Evolutionary conservation across 2,329 filamentous ascomycete genomes (phyloP), one percentile per base, ranked within the genome.

Genomic region (Trichoderma atroviride): DNA sequence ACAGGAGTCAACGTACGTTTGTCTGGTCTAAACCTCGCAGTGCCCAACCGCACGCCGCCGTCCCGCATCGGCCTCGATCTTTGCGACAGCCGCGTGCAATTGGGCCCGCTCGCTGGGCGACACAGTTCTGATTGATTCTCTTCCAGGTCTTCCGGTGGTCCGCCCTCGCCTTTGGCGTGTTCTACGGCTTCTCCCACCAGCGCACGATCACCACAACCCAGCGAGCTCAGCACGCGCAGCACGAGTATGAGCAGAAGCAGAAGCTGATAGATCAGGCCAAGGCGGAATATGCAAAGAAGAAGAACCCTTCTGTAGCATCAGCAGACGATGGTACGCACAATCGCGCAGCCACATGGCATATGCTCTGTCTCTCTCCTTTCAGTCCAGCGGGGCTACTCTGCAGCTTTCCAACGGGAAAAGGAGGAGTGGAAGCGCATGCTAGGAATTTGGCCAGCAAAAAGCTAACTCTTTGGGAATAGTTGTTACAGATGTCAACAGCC

Each of bases 161-260:
- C 79, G 94, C 94, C 80, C 92, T 99, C 75, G 92, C 90, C 79
- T 86, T 93, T 78, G 96, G 96, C 81, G 85, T 98, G 80, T 91
- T 97, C 84, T 99, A 99, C 86, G 96, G 96, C 81, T 89, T 97
- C 86, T 92, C 91, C 83, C 95, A 97, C 86, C 96, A 99, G 86
- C 87, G 91, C 79, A 88, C 89, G 72, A 91, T 99, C 82, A 90
- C 84, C 75, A 82, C 92, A 69, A 82, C 87, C 77, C 89, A 94
- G 78, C 92, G 90, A 83, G 83, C 87, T 72, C 86, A 89, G 75
- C 88, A 90, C 76, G 87, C 88, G 76, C 85, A 96, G 82, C 89
- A 89, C 79, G 93, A 97, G 81, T 98, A 95, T 81, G 87, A 94
- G 79, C 91, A 93, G 84, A 96, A 98, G 88, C 88, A 94, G 83